Evolutionary conservation across 805 yeast species (phyloP).

Genomic region (Saturnispora halmiae): DNA sequence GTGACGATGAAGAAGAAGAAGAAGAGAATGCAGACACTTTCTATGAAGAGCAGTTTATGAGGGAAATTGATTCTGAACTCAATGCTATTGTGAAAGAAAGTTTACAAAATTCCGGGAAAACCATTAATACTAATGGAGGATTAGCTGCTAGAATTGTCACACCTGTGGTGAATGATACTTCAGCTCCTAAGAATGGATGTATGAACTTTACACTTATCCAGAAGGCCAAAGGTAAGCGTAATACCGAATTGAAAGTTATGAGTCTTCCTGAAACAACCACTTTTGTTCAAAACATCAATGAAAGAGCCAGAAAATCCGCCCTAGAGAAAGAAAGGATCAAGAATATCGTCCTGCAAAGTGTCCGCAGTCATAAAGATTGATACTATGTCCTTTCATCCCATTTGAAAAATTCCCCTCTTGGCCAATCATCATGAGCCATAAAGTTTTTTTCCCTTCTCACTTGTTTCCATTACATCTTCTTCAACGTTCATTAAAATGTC

Average conservation of each 20-base stretch:
- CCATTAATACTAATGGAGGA: not conserved
- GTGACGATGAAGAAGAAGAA: slow-evolving; percentile 17
- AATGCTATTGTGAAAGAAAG: slow-evolving; percentile 29
- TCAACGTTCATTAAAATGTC: not conserved
- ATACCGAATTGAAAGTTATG: slow-evolving; percentile 32
- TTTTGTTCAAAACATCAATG: slow-evolving; percentile 44
- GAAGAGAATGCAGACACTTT: slow-evolving; percentile 20
- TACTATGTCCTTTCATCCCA: no score
- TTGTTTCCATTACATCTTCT: not conserved
- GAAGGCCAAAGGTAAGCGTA: slow-evolving; percentile 1
- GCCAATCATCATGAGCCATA: not conserved
- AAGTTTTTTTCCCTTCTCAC: not conserved
- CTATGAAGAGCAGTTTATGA: slow-evolving; percentile 23
- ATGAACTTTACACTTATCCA: slow-evolving; percentile 14
- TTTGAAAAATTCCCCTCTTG: no score
- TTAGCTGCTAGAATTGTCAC: slow-evolving; percentile 24
- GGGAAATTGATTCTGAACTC: slow-evolving; percentile 45
- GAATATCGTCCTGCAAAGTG: not conserved
- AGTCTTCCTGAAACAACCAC: slow-evolving; percentile 44
- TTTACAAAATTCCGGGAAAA: slow-evolving; percentile 21
- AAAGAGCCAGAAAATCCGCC: slow-evolving; percentile 41
- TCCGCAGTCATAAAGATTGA: not conserved
- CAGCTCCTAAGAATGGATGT: slow-evolving; percentile 22
- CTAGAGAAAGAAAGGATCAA: slow-evolving; percentile 28
- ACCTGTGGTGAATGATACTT: no score